These are phyloP conservation scores for Hippophae rhamnoides DNA, from an alignment of 306 rosid genomes.

Conservation along the genomic window DNA sequence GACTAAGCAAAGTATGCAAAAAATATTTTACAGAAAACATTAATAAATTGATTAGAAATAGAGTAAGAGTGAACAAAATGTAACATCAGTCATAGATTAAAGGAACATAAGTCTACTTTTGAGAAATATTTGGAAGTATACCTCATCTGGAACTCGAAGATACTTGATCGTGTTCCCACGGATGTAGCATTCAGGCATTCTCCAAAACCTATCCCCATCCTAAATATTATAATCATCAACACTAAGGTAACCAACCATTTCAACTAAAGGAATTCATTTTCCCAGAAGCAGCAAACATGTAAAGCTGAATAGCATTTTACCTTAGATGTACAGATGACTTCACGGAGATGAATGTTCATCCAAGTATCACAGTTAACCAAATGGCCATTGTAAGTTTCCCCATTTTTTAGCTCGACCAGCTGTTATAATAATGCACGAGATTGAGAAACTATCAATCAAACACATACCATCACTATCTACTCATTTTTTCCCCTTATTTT, in stretches of 20 bases:
- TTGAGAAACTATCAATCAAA: not conserved
- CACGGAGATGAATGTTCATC: constrained; percentile 95
- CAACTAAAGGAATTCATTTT: not conserved
- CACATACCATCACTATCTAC: not conserved
- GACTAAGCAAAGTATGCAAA: no score
- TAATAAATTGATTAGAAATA: no score
- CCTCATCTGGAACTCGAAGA: constrained; percentile 63
- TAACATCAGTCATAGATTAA: no score
- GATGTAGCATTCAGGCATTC: constrained; percentile 71
- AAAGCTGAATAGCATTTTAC: constrained; percentile 20
- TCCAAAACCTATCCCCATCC: constrained; percentile 78
- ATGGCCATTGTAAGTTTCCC: constrained; percentile 91
- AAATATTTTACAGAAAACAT: no score
- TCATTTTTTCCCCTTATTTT: not conserved
- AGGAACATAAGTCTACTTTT: no score
- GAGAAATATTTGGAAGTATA: no score
- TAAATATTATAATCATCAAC: not conserved
- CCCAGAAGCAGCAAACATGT: not conserved
- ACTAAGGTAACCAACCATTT: not conserved
- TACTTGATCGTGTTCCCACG: constrained; percentile 69
- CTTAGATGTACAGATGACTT: constrained; percentile 86
- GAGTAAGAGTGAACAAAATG: no score
- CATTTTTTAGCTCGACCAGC: constrained; percentile 86
- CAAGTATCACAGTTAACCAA: constrained; percentile 90
- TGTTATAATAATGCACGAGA: not conserved